Percentiles rank a stretch among this genome's conserved stretches.
These are phyloP conservation scores for Talaromyces marneffei DNA, from an alignment of 2,329 filamentous ascomycete species.

Conservation along the genomic window DNA sequence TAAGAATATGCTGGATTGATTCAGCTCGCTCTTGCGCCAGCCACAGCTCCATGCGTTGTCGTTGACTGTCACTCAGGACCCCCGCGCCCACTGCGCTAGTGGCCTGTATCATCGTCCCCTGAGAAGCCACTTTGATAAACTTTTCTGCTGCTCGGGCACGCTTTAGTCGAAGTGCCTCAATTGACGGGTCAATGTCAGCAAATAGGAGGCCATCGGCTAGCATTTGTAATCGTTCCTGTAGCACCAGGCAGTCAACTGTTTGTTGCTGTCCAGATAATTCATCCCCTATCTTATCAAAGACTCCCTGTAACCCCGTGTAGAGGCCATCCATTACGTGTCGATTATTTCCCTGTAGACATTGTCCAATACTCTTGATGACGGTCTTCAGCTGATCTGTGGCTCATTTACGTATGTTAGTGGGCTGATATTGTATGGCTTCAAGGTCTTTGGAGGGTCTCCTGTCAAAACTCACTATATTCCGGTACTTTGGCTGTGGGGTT, in stretches of 20 bases:
- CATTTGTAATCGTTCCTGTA: constrained; percentile 24
- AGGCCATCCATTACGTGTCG: constrained; percentile 30
- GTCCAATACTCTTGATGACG: constrained; percentile 23
- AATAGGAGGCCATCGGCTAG: constrained; percentile 29
- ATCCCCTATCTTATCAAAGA: constrained; percentile 28
- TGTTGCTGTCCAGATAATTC: constrained; percentile 18
- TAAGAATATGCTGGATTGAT: constrained; percentile 30
- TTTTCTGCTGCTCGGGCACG: constrained; percentile 32
- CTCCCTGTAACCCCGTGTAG: constrained; percentile 31
- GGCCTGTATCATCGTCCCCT: constrained; percentile 14
- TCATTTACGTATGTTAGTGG: constrained; percentile 1
- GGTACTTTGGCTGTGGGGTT: constrained; percentile 24
- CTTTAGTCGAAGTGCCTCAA: constrained; percentile 33
- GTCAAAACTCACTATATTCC: constrained; percentile 24
- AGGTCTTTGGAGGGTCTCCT: background rate
- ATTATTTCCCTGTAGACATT: constrained; percentile 28
- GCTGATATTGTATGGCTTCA: background rate
- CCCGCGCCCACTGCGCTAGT: background rate
- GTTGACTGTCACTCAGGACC: constrained; percentile 20
- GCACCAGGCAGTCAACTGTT: constrained; percentile 19
- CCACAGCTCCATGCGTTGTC: constrained; percentile 29
- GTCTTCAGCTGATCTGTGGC: constrained; percentile 6
- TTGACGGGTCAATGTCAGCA: constrained; percentile 28
- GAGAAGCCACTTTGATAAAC: constrained; percentile 26
- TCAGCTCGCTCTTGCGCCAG: constrained; percentile 35